These are phyloP conservation scores for Tricholoma saponaceum DNA, from an alignment of 768 basidiomycete genomes.

Conservation along the genomic window DNA sequence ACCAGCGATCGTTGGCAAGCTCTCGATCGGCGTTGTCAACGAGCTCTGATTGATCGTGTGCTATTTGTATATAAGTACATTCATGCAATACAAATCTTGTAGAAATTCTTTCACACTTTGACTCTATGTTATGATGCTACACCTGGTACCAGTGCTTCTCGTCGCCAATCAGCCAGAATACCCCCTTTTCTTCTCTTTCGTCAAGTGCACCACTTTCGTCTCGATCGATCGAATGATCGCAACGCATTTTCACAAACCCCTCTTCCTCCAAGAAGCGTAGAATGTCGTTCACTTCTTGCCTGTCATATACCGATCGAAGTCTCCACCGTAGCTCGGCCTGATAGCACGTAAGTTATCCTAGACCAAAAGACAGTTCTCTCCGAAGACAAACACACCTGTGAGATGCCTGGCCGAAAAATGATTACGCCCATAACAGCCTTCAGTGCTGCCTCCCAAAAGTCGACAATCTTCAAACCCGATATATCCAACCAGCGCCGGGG, in stretches of 20 bases:
- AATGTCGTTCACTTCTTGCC: slow-evolving; percentile 68
- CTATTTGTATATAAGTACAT: no score
- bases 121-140: no score
- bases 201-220: slow-evolving; percentile 32
- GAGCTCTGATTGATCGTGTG: no score
- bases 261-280: slow-evolving; percentile 50
- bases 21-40: background rate
- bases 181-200: slow-evolving; percentile 45
- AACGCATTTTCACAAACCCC: slow-evolving; percentile 38
- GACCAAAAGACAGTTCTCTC: background rate
- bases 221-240: slow-evolving; percentile 17
- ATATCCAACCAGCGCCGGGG: slow-evolving; percentile 81
- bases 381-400: slow-evolving; percentile 46
- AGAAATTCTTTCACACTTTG: no score
- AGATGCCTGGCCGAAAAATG: slow-evolving; percentile 68
- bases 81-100: no score
- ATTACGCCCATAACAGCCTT: slow-evolving; percentile 64
- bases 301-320: slow-evolving; percentile 67
- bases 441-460: slow-evolving; percentile 70
- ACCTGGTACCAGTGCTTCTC: slow-evolving; percentile 65
- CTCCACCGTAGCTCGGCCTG: slow-evolving; percentile 73
- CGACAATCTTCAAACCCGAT: slow-evolving; percentile 51
- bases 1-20: background rate
- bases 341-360: background rate
- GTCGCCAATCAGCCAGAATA: slow-evolving; percentile 56